These are phyloP conservation scores for Agaricus subrufescens DNA, from an alignment of 768 basidiomycete genomes.

Conservation along the genomic window DNA sequence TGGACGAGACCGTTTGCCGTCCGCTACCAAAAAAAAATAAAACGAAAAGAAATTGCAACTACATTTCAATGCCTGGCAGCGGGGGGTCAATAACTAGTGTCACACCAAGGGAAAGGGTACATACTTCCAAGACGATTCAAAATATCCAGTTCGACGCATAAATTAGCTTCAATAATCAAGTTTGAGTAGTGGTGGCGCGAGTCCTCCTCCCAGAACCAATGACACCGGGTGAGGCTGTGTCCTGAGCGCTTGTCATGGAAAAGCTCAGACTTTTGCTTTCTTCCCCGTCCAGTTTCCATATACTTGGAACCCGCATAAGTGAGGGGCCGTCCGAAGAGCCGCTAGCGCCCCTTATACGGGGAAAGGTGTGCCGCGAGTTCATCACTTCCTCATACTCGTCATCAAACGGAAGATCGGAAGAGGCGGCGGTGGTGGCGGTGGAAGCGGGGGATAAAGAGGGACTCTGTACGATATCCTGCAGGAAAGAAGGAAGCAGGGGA, in stretches of 20 bases:
- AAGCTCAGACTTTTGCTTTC: slow-evolving; percentile 55
- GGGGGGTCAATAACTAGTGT: not conserved
- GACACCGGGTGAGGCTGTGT: slow-evolving; percentile 15
- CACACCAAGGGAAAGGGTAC: not conserved
- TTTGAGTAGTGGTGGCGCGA: not conserved
- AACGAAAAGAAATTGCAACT: slow-evolving; percentile 1
- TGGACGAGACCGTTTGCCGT: not conserved
- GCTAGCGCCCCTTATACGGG: slow-evolving; percentile 22
- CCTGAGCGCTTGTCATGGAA: slow-evolving; percentile 38
- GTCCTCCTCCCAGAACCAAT: slow-evolving; percentile 6
- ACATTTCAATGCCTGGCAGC: not conserved
- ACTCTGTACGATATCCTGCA: slow-evolving; percentile 70
- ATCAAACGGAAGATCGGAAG: slow-evolving; percentile 60
- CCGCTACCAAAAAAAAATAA: slow-evolving; percentile 3
- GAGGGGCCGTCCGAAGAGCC: slow-evolving; percentile 11
- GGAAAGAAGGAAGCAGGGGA: slow-evolving; percentile 69
- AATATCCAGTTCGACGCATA: slow-evolving; percentile 3
- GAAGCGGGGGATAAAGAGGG: slow-evolving; percentile 54
- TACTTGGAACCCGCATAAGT: slow-evolving; percentile 31
- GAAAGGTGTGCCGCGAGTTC: slow-evolving; percentile 22
- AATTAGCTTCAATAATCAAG: not conserved
- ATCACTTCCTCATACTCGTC: slow-evolving; percentile 49
- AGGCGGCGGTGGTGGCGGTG: slow-evolving; percentile 53
- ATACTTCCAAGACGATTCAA: slow-evolving; percentile 8
- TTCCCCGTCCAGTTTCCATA: slow-evolving; percentile 72